Conservation (phyloP, 2,329 filamentous ascomycete genomes). For the Colletotrichum truncatum region DNA sequence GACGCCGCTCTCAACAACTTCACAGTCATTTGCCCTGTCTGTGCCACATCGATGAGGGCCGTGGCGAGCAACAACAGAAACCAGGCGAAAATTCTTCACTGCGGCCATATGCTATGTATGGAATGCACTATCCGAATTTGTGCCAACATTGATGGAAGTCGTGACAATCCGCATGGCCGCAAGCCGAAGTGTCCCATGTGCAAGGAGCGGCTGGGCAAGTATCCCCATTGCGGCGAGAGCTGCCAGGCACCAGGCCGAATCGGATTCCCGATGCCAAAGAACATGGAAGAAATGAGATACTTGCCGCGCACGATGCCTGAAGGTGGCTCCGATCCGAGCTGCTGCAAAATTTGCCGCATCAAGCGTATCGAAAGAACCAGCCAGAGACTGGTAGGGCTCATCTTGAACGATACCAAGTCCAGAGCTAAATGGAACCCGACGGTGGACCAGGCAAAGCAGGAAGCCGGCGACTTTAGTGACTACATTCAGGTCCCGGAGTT, state of each 20-base stretch:
- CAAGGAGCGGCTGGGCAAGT: slow-evolving; percentile 8
- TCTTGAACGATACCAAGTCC: slow-evolving; percentile 14
- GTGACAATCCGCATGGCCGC: neutral
- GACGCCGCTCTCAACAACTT: neutral
- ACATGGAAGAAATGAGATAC: neutral
- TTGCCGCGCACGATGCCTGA: slow-evolving; percentile 23
- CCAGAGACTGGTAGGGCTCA: neutral
- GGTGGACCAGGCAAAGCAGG: neutral
- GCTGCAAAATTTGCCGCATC: slow-evolving; percentile 17
- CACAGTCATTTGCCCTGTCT: slow-evolving; percentile 21
- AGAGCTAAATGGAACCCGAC: slow-evolving; percentile 5
- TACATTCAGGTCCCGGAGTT: slow-evolving; percentile 19
- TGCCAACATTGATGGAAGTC: neutral
- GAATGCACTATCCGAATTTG: slow-evolving; percentile 13
- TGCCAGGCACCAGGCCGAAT: neutral
- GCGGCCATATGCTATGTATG: slow-evolving; percentile 28
- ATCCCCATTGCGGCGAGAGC: slow-evolving; percentile 1
- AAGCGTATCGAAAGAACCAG: slow-evolving; percentile 8
- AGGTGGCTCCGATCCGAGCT: slow-evolving; percentile 10
- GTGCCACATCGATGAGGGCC: slow-evolving; percentile 15
- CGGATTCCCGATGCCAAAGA: slow-evolving; percentile 4
- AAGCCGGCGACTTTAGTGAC: neutral
- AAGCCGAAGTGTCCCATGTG: slow-evolving; percentile 22
- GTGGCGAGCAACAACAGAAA: slow-evolving; percentile 11
- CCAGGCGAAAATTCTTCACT: slow-evolving; percentile 14